Evolutionary conservation across 2,329 filamentous ascomycete genomes (phyloP).

Genomic region (Diplodia seriata): DNA sequence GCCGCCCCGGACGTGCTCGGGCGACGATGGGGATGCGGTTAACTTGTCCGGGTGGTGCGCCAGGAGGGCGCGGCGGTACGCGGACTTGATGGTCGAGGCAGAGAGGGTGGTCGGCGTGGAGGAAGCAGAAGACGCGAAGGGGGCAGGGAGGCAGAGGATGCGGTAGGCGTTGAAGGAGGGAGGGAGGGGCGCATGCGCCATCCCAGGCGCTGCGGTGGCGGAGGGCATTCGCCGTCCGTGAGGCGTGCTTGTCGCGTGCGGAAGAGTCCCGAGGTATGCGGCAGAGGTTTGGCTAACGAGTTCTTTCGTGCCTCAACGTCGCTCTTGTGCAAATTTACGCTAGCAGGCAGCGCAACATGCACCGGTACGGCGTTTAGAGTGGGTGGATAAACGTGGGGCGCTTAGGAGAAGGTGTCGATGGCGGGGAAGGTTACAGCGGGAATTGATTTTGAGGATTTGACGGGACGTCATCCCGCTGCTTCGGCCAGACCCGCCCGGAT

Average conservation of each 20-base stretch:
- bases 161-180: conserved; percentile 33
- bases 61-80: conserved; percentile 65
- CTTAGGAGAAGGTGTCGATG: not conserved
- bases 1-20: too few species aligned
- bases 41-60: conserved; percentile 64
- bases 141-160: conserved; percentile 25
- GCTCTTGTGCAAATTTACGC: too few species aligned
- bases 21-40: not conserved
- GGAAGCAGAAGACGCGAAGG: not conserved
- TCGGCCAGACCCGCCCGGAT: not conserved
- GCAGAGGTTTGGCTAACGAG: too few species aligned
- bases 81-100: conserved; percentile 38
- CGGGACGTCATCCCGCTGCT: conserved; percentile 1
- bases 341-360: not conserved
- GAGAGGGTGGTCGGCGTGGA: conserved; percentile 18
- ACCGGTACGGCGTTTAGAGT: not conserved
- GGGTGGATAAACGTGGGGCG: not conserved
- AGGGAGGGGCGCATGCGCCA: not conserved
- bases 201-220: conserved; percentile 11
- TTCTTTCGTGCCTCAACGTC: too few species aligned
- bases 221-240: not conserved
- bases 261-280: not conserved
- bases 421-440: conserved; percentile 1
- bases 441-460: conserved; percentile 3
- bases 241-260: not conserved